A percentile compares a stretch with the other conserved stretches of the same genome.
Evolutionary conservation across 2,329 filamentous ascomycete species (phyloP).

Genomic region (Diaporthe citriasiana): DNA sequence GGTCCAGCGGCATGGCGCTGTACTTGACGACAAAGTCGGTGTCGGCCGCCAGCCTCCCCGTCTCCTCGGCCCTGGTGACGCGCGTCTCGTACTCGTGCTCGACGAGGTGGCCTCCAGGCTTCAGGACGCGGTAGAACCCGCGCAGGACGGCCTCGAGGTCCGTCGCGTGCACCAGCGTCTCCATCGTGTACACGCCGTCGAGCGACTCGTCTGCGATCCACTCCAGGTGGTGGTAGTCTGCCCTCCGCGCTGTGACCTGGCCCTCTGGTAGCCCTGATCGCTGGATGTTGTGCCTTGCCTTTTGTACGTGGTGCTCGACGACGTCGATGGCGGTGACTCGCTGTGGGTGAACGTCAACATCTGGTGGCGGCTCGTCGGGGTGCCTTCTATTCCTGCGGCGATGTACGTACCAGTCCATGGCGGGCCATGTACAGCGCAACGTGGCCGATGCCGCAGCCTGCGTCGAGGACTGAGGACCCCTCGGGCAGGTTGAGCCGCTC

Average conservation of each 20-base stretch:
- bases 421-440: constrained; percentile 64
- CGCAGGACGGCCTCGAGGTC: constrained; percentile 58
- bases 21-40: constrained; percentile 58
- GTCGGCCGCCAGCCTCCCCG: constrained; percentile 49
- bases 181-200: constrained; percentile 69
- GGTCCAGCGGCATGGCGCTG: constrained; percentile 62
- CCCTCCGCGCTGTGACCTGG: constrained; percentile 54
- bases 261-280: constrained; percentile 50
- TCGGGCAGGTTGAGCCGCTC: constrained; percentile 53
- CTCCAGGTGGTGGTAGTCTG: constrained; percentile 67
- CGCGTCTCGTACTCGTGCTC: constrained; percentile 64
- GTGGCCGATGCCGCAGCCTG: constrained; percentile 64
- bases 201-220: constrained; percentile 54
- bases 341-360: not conserved
- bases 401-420: constrained; percentile 51
- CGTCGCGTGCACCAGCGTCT: constrained; percentile 68
- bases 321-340: constrained; percentile 63
- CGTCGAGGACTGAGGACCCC: constrained; percentile 64
- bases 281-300: constrained; percentile 58
- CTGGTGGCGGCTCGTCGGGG: not conserved
- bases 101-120: constrained; percentile 61
- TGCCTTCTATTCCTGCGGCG: not conserved
- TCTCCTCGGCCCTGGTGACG: constrained; percentile 47
- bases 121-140: constrained; percentile 62
- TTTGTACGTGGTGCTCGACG: constrained; percentile 60